Percentiles rank a stretch among this genome's conserved stretches.
phyloP scores from a whole-genome alignment of 257 asterid species.

The Salvia splendens region DNA sequence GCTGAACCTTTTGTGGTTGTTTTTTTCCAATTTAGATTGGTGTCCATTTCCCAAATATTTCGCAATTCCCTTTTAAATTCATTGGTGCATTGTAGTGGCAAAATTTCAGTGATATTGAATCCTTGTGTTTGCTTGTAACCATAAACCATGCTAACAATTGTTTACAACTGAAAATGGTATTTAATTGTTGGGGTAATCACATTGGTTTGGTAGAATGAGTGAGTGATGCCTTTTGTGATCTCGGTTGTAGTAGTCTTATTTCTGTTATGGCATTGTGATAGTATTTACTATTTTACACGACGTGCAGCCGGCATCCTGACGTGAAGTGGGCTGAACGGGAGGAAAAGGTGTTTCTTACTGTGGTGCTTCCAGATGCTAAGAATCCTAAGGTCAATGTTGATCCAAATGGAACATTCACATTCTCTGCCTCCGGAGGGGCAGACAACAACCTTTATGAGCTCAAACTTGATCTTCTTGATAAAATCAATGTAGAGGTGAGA shows the following conservation, averaged over 20 bases:
- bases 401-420: constrained; percentile 63
- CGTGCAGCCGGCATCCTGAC: constrained; percentile 62
- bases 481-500: constrained; percentile 67
- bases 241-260: neutral
- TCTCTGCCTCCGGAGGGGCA: constrained; percentile 59
- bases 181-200: neutral
- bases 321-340: constrained; percentile 81
- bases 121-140: neutral
- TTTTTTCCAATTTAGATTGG: neutral
- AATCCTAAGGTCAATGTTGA: constrained; percentile 63
- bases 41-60: neutral
- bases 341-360: constrained; percentile 64
- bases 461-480: constrained; percentile 61
- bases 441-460: constrained; percentile 56
- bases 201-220: neutral
- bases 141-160: neutral
- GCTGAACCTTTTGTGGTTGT: neutral
- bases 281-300: neutral
- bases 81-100: too few relatives aligned
- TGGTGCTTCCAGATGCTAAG: constrained; percentile 65
- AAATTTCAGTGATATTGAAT: neutral
- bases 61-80: neutral
- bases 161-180: neutral
- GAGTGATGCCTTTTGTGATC: neutral
- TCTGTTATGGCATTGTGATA: neutral